Base-by-base conservation (phyloP, 2,329 filamentous ascomycete genomes). In the Hyphodiscus sp. region DNA sequence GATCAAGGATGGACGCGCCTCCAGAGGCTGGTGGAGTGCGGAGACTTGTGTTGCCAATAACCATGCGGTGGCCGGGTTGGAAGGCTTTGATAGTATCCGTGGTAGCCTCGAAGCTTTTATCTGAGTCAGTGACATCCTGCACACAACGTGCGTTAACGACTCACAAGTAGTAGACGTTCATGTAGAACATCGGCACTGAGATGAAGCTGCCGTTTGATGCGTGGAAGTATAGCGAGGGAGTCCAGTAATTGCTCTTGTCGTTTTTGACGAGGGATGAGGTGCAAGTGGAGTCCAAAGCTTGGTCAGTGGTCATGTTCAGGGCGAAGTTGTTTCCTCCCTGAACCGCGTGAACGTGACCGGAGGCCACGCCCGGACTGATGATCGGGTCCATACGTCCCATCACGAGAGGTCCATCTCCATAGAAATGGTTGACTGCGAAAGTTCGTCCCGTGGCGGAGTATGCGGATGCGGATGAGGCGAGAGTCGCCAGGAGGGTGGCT, bases 171-270 rank as follows among this genome's bases (percentile, higher is more conserved):
- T 94, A 94, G 57, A 80, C 80, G 65, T 85, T 84, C 79, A 86
- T 83, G 67, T 89, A 89, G 64, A 85, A 83, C 57, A 87, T 78
- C 76, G 30, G 57, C 13, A 68, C 66, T 8, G 67, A 81, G 49
- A 82, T 85, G 19, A 49, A 82, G 52, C 82, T 74, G 53, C 86
- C 81, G 61, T 87, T 86, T 13, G 71, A 65, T 5, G 67, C 80
- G 66, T 84, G 71, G 70, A 95, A 96, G 73, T 92, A 91, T 58
- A 95, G 67, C 1, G 80, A 73, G 0, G 91, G 91, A 50, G 83
- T 82, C 89, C 90, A 96, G 74, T 96, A 96, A 30, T 83, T 84
- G n/a, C 89, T 95, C 72, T 84, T 86, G 72, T 96, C 91, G 71
- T 92, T 77, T 41, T 76, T 82, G 43, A 95, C 86, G 52, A 79